Conservation (phyloP, 2,329 filamentous ascomycete species). For the Amesomyces nigricolor region DNA sequence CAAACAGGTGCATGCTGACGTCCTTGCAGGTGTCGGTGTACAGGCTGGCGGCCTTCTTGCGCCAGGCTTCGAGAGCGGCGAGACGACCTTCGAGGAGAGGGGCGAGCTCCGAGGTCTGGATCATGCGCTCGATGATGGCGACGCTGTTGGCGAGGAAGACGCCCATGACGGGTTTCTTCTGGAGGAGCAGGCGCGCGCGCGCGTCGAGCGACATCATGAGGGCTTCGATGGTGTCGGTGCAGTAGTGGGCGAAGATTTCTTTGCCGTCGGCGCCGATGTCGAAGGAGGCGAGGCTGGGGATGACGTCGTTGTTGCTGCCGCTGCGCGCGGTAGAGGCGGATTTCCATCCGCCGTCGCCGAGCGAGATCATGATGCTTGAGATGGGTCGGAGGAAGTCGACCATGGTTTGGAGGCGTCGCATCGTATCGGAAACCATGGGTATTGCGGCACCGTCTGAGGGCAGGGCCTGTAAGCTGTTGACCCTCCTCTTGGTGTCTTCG, state of each 20-base stretch:
- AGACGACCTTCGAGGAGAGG: conserved; percentile 64
- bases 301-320: conserved; percentile 54
- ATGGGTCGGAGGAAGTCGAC: conserved; percentile 80
- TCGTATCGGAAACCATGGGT: conserved; percentile 73
- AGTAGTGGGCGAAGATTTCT: conserved; percentile 85
- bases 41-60: conserved; percentile 74
- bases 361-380: conserved; percentile 81
- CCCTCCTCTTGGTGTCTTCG: conserved; percentile 71
- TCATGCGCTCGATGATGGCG: conserved; percentile 75
- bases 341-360: conserved; percentile 90
- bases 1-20: conserved; percentile 75
- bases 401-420: conserved; percentile 81
- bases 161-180: conserved; percentile 71
- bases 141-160: conserved; percentile 90
- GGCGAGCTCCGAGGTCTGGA: conserved; percentile 72
- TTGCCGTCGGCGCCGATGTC: conserved; percentile 85
- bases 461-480: conserved; percentile 59
- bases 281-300: conserved; percentile 69
- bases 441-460: conserved; percentile 74
- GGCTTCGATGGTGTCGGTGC: conserved; percentile 78
- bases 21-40: conserved; percentile 90
- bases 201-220: conserved; percentile 70
- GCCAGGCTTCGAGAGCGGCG: conserved; percentile 70
- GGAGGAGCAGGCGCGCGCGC: conserved; percentile 66
- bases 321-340: conserved; percentile 45